These are phyloP conservation scores for Irpex rosettiformis DNA, from an alignment of 1,284 basidiomycete species.

Conservation along the genomic window DNA sequence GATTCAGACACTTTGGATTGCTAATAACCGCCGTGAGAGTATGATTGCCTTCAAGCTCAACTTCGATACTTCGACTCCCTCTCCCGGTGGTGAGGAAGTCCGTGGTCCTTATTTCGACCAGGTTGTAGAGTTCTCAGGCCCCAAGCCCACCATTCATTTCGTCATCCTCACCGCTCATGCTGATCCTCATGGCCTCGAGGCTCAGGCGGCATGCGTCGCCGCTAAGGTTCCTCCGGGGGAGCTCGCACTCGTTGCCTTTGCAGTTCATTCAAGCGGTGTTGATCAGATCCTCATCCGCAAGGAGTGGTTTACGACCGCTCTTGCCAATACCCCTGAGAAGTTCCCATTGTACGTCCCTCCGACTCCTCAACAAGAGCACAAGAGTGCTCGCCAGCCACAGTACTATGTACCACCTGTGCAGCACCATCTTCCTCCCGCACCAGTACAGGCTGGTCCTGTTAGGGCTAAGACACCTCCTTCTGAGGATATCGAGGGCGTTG, in stretches of 20 bases:
- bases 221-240: constrained; percentile 74
- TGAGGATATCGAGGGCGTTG: constrained; percentile 62
- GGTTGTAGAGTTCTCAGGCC: constrained; percentile 74
- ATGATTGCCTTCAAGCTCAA: constrained; percentile 74
- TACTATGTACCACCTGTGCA: constrained; percentile 24
- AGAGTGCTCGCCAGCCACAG: constrained; percentile 29
- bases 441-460: constrained; percentile 26
- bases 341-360: constrained; percentile 48
- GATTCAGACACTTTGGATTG: constrained; percentile 80
- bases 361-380: constrained; percentile 31
- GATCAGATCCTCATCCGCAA: constrained; percentile 80
- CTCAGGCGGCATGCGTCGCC: constrained; percentile 74
- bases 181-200: constrained; percentile 75
- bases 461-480: constrained; percentile 65
- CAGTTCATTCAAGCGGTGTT: constrained; percentile 77
- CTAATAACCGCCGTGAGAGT: constrained; percentile 78
- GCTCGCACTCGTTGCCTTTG: constrained; percentile 76
- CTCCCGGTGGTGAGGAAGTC: constrained; percentile 53
- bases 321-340: constrained; percentile 51
- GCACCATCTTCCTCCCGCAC: constrained; percentile 16
- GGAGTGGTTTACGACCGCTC: constrained; percentile 74
- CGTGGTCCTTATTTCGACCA: constrained; percentile 67
- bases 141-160: constrained; percentile 82
- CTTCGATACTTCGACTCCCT: constrained; percentile 54
- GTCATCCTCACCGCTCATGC: constrained; percentile 78